Evolutionary conservation across 1,139 yeast species (phyloP).

Genomic region (Eremothecium coryli): DNA sequence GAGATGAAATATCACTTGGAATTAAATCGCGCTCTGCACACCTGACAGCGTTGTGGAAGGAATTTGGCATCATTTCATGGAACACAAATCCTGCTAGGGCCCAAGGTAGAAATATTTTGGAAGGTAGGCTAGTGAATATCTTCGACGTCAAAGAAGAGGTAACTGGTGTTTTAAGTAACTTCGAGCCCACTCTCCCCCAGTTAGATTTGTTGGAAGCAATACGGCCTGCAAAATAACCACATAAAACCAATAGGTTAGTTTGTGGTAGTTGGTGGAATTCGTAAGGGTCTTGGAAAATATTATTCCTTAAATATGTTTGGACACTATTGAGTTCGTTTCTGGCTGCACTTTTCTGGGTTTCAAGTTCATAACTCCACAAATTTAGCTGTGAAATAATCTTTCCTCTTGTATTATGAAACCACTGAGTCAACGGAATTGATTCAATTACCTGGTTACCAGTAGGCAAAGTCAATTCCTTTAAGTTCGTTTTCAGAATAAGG

Average conservation of each 20-base stretch:
- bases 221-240: conserved; percentile 23
- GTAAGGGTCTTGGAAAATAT: conserved; percentile 16
- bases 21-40: conserved; percentile 17
- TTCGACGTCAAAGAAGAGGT: conserved; percentile 11
- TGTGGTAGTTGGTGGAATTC: conserved; percentile 21
- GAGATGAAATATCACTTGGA: conserved; percentile 14
- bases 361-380: conserved; percentile 12
- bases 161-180: conserved; percentile 4
- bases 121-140: conserved; percentile 20
- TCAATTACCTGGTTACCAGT: conserved; percentile 24
- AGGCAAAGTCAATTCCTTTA: conserved; percentile 13
- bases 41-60: conserved; percentile 16
- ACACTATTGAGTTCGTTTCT: conserved; percentile 12
- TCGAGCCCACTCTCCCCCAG: no score
- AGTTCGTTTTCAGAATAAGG: conserved; percentile 9
- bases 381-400: conserved; percentile 11
- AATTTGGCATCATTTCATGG: conserved; percentile 17
- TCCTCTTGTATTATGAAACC: conserved; percentile 13
- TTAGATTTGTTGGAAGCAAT: conserved; percentile 19
- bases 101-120: conserved; percentile 22
- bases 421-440: conserved; percentile 14
- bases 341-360: conserved; percentile 14
- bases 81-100: conserved; percentile 17
- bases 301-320: conserved; percentile 14
- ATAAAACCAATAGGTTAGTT: conserved; percentile 18